These are phyloP conservation scores for Geotrichum siamense DNA, from an alignment of 1,139 yeast species.

Conservation along the genomic window DNA sequence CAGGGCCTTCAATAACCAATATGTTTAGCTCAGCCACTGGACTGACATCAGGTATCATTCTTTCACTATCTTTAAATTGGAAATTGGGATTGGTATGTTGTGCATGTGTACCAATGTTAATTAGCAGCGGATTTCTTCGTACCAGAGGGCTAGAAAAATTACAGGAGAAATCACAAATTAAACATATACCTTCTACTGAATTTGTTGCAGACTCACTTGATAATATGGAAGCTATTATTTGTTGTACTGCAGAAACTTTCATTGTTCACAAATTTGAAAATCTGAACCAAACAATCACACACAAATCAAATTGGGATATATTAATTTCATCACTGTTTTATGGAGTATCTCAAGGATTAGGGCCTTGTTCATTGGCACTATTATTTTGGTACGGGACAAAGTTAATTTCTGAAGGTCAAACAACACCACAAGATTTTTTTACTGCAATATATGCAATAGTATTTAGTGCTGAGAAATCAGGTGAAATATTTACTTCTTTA, in stretches of 20 bases:
- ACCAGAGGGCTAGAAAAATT: constrained; percentile 69
- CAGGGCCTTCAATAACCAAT: constrained; percentile 82
- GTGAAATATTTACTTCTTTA: constrained; percentile 81
- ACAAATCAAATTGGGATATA: constrained; percentile 27
- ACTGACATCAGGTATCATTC: constrained; percentile 63
- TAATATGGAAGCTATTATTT: constrained; percentile 37
- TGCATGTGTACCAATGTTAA: constrained; percentile 52
- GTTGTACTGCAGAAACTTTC: constrained; percentile 35
- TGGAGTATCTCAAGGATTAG: constrained; percentile 35
- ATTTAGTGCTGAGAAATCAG: constrained; percentile 79
- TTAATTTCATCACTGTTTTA: constrained; percentile 30
- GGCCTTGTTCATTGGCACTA: constrained; percentile 36
- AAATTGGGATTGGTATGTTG: constrained; percentile 58
- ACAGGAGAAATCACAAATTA: constrained; percentile 44
- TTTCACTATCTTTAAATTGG: constrained; percentile 63
- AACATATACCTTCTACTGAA: constrained; percentile 34
- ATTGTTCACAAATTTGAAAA: constrained; percentile 28
- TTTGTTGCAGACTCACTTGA: constrained; percentile 35
- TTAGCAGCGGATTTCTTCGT: constrained; percentile 69
- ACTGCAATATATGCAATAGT: constrained; percentile 46
- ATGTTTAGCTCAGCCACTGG: constrained; percentile 68
- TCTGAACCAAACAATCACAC: constrained; percentile 30
- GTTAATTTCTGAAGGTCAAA: constrained; percentile 34
- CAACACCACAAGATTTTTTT: constrained; percentile 29
- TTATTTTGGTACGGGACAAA: constrained; percentile 39